phyloP scores from a whole-genome alignment of 1,139 yeast species.

The Casaregolazyma suthepensis region DNA sequence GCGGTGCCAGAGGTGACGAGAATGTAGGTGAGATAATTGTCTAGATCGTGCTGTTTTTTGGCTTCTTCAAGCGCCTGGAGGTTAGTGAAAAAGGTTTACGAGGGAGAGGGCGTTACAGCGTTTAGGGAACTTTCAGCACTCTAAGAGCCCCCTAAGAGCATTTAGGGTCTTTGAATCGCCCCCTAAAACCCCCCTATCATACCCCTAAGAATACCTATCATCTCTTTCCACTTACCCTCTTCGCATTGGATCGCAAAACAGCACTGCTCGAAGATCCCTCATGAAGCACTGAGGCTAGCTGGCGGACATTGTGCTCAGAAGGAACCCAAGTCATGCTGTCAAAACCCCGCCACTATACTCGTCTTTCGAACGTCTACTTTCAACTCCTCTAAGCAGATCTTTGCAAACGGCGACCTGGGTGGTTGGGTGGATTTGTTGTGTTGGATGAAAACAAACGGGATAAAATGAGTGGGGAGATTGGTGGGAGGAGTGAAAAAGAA shows the following conservation, averaged over 20 bases:
- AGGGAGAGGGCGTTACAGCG: background rate
- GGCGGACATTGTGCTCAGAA: slow-evolving; percentile 53
- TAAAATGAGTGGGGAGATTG: too few relatives aligned
- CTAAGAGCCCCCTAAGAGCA: too few relatives aligned
- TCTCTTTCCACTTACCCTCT: slow-evolving; percentile 16
- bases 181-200: too few relatives aligned
- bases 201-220: too few relatives aligned
- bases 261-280: slow-evolving; percentile 61
- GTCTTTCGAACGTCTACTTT: background rate
- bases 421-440: background rate
- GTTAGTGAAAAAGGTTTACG: background rate
- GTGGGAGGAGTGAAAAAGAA: background rate
- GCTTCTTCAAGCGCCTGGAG: slow-evolving; percentile 57
- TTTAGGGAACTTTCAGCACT: too few relatives aligned
- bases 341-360: background rate
- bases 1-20: slow-evolving; percentile 48
- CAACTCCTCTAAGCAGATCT: background rate
- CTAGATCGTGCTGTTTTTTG: slow-evolving; percentile 63
- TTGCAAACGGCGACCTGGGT: background rate
- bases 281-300: slow-evolving; percentile 54
- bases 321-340: slow-evolving; percentile 47
- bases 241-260: slow-evolving; percentile 51
- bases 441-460: background rate
- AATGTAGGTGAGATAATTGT: slow-evolving; percentile 68
- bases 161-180: too few relatives aligned